phyloP scores from a whole-genome alignment of 2,329 filamentous ascomycete species.

The Arthroderma sp. region DNA sequence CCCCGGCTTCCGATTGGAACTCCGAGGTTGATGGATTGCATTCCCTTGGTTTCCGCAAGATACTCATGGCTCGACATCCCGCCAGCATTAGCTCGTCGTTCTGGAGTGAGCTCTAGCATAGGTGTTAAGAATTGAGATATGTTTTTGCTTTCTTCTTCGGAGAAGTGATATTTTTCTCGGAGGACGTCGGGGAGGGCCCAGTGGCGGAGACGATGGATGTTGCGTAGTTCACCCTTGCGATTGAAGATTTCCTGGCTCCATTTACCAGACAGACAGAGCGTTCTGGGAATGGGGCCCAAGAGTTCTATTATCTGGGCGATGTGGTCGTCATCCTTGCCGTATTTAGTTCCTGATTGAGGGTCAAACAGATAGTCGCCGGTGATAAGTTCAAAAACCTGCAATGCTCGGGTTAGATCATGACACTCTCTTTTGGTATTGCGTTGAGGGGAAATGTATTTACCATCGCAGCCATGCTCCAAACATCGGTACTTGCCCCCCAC shows the following conservation, averaged over 20 bases:
- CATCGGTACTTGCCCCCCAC: constrained; percentile 98
- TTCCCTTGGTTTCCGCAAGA: constrained; percentile 73
- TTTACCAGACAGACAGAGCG: constrained; percentile 80
- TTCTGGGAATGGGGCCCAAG: constrained; percentile 83
- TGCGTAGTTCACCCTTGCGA: constrained; percentile 87
- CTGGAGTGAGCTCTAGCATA: constrained; percentile 80
- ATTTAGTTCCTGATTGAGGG: constrained; percentile 94
- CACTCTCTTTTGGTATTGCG: neutral
- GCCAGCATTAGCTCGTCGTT: constrained; percentile 83
- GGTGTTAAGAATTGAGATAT: constrained; percentile 74
- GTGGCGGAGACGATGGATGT: constrained; percentile 90
- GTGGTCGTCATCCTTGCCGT: constrained; percentile 98
- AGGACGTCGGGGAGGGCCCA: constrained; percentile 92
- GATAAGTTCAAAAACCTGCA: constrained; percentile 86
- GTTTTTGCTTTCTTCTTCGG: constrained; percentile 62
- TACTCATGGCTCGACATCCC: constrained; percentile 83
- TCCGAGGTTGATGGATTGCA: constrained; percentile 65
- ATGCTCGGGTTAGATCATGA: neutral
- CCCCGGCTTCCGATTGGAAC: constrained; percentile 69
- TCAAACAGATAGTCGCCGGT: constrained; percentile 98
- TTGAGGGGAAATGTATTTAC: constrained; percentile 40
- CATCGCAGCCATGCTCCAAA: constrained; percentile 99
- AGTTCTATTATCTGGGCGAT: constrained; percentile 98
- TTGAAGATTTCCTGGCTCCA: constrained; percentile 99
- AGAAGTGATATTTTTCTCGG: constrained; percentile 93